Base-by-base conservation (phyloP, 2,329 filamentous ascomycete genomes). In the Beauveria asiatica region DNA sequence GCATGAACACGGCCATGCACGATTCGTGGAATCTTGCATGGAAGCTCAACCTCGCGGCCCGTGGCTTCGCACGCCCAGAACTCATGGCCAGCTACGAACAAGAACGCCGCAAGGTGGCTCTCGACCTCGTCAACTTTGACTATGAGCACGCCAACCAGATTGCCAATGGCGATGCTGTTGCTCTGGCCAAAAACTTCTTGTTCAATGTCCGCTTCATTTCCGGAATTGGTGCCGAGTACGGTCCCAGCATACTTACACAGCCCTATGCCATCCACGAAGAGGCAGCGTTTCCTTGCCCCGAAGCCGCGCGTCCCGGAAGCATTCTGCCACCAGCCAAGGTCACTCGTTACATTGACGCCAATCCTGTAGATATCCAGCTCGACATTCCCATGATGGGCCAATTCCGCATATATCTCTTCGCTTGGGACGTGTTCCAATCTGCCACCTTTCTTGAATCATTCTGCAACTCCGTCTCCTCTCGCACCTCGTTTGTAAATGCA, bases 301-400 rank as follows among this genome's bases (percentile, higher is more conserved):
- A 52, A 25, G 45, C 53, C 9, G 78, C 79, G 51, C 78, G 77
- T 62, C 80, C 80, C 3, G 81, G 81, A 8, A 82, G 79, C 54
- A 74, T 82, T 23, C 76, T 89, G 27, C 81, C 85, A 3, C 88
- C 88, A 2, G 85, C 85, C 45, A 88, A 84, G 71, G 87, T 87
- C 19, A 88, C 86, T 0, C 81, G 89, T 30, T 91, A 87, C 68
- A 82, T 91, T 56, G 89, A 92, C 71, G 85, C 88, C 3, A 92
- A 92, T 66, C 88, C 88, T 0, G 83, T 92, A 46, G 86, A 92
- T 65, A 76, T 92, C 30, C 87, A 92, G 69, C 82, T 90, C 6
- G 89, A 92, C 67, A 89, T 92, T 49, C 89, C 89, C 1, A 82
- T 90, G 72, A 76, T 92, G 6, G 86, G 88, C 27, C 89, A 92